phyloP scores from a whole-genome alignment of 2,329 filamentous ascomycete species.

The Diaporthe citriasiana region DNA sequence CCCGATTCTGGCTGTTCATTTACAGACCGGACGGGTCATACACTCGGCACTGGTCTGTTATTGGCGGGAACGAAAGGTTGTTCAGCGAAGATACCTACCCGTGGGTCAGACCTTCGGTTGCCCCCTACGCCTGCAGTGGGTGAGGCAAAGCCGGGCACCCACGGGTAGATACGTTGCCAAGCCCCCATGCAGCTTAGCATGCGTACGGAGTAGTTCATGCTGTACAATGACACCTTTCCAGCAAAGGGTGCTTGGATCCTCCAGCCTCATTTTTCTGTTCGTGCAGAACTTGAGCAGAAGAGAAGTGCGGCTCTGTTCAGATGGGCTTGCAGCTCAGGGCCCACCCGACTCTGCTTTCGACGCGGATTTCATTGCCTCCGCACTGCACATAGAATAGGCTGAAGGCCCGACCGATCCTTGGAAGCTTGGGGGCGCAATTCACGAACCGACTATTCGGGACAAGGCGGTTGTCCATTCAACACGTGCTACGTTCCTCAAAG shows the following conservation, averaged over 20 bases:
- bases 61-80: not conserved
- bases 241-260: accelerated
- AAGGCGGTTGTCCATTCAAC: too few species aligned
- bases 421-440: too few species aligned
- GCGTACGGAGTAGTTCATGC: not conserved
- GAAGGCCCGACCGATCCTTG: too few species aligned
- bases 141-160: too few species aligned
- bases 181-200: not conserved
- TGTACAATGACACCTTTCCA: not conserved
- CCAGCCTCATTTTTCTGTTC: not conserved
- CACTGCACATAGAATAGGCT: not conserved
- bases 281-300: not conserved
- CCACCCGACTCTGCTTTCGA: not conserved
- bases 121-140: too few species aligned
- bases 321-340: not conserved
- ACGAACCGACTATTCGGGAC: too few species aligned
- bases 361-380: not conserved
- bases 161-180: too few species aligned
- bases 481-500: not conserved
- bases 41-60: not conserved
- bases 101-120: too few species aligned
- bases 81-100: too few species aligned
- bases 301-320: not conserved
- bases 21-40: not conserved
- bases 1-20: not conserved